phyloP scores from a whole-genome alignment of 73 alveolate species.

The Paramecium octaurelia region DNA sequence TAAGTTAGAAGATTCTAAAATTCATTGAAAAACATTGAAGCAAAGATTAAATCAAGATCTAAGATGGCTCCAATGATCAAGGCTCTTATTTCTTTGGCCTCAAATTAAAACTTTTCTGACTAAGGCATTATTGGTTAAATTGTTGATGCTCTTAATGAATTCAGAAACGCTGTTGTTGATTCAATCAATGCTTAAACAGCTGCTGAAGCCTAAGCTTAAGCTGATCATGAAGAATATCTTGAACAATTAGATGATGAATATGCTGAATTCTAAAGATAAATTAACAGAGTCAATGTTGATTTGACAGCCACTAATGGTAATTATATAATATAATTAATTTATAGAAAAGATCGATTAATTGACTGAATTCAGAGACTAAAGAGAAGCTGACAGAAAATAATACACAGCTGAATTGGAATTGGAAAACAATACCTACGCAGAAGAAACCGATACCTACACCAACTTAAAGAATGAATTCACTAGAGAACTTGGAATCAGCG shows the following conservation, averaged over 20 bases:
- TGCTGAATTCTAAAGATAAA: slow-evolving; percentile 53
- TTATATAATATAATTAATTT: neutral
- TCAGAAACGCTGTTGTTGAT: slow-evolving; percentile 37
- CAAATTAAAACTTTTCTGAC: slow-evolving; percentile 36
- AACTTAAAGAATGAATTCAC: slow-evolving; percentile 17
- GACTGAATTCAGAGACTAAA: slow-evolving; percentile 33
- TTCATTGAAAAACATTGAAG: slow-evolving; percentile 30
- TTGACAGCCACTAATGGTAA: slow-evolving; percentile 42
- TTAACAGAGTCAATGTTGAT: neutral
- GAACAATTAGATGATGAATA: slow-evolving; percentile 32
- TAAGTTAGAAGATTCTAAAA: slow-evolving; percentile 48
- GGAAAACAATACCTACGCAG: slow-evolving; percentile 45
- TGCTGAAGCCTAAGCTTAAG: neutral
- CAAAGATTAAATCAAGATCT: slow-evolving; percentile 37
- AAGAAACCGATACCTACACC: slow-evolving; percentile 46
- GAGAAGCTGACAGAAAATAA: slow-evolving; percentile 23
- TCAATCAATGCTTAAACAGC: slow-evolving; percentile 37
- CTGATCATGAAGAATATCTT: slow-evolving; percentile 35
- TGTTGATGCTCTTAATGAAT: slow-evolving; percentile 34
- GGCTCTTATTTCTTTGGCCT: slow-evolving; percentile 28
- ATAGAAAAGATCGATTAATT: slow-evolving; percentile 43
- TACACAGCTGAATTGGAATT: neutral
- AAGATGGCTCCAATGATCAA: slow-evolving; percentile 47
- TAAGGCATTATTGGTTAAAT: slow-evolving; percentile 31
- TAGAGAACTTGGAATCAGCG: slow-evolving; percentile 51